Conservation (phyloP, 495 filamentous ascomycete species). For the Hyaloscypha variabilis region DNA sequence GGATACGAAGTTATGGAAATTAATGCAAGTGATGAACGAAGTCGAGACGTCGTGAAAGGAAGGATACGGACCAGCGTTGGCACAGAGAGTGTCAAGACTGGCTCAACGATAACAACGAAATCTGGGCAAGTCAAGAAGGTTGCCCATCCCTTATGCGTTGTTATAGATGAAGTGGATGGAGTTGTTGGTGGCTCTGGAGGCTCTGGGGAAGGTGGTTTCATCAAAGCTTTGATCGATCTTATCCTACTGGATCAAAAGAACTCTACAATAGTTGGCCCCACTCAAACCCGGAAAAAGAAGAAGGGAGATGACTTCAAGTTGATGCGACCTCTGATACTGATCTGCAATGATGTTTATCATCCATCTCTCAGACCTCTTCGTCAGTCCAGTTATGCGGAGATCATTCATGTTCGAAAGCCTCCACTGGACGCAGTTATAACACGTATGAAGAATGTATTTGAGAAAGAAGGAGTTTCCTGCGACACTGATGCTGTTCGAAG, state of each 20-base stretch:
- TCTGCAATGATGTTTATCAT: slow-evolving; percentile 98
- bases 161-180: slow-evolving; percentile 96
- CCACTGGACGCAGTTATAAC: slow-evolving; percentile 83
- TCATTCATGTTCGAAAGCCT: slow-evolving; percentile 90
- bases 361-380: slow-evolving; percentile 83
- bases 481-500: slow-evolving; percentile 87
- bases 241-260: slow-evolving; percentile 86
- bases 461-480: slow-evolving; percentile 80
- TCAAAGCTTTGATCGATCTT: slow-evolving; percentile 92
- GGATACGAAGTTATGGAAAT: slow-evolving; percentile 94
- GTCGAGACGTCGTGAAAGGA: slow-evolving; percentile 79
- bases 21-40: slow-evolving; percentile 82
- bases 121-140: slow-evolving; percentile 65
- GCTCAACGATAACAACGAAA: slow-evolving; percentile 57
- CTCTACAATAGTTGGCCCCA: slow-evolving; percentile 41
- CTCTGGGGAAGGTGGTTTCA: slow-evolving; percentile 78
- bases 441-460: slow-evolving; percentile 80
- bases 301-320: slow-evolving; percentile 84
- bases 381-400: slow-evolving; percentile 78
- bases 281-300: slow-evolving; percentile 47
- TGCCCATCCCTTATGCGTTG: slow-evolving; percentile 87
- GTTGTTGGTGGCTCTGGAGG: slow-evolving; percentile 78
- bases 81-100: slow-evolving; percentile 88
- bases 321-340: slow-evolving; percentile 84
- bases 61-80: slow-evolving; percentile 85